Evolutionary conservation across 1,284 basidiomycete species (phyloP), one percentile per base, ranked within the genome.

Genomic region (Papiliotrema terrestris): DNA sequence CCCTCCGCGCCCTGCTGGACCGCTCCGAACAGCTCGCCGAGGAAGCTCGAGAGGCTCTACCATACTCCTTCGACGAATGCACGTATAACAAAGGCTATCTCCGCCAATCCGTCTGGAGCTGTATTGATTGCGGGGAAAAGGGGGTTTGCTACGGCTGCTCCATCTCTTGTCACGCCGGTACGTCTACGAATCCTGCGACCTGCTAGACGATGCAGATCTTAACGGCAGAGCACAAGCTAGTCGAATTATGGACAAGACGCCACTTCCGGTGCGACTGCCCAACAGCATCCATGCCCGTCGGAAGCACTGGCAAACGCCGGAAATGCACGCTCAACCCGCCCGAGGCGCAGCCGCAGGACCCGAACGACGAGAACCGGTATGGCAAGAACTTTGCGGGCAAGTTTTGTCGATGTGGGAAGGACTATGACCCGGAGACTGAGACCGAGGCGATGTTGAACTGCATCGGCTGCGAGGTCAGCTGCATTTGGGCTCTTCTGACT

Each of bases 141-240:
- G 72, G 72, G 8, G 67, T 74, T 0, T 77, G 75, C 53, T 76
- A 77, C 55, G 73, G 73, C 9, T 77, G 75, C 59, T 73, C 72
- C 3, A 73, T 77, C 35, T 71, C 69, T 2, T 77, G 75, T 62
- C 75, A 77, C 59, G 61, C 69, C 1, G 72, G 75, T 75, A 45
- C 52, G 72, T 62, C 39, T 1, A 3, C 42, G 11, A 3, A 22
- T 37, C 8, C 3, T 32, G 22, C 39, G 23, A 2, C 19, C 22
- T 22, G 2, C 6, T 6, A 11, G 29, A 32, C 6, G 11, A 32
- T 5, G 29, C 29, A 32, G 23, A 14, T 36, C 8, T 39, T 35
- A 20, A 46, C 62, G 44, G 8, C 60, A 74, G 74, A 75, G 15
- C 74, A 76, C 60, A 62, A 64, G 14, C 61, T 77, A 8, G 74